Conservation (phyloP, 331 rosid genomes). For the Malus hybrid region DNA sequence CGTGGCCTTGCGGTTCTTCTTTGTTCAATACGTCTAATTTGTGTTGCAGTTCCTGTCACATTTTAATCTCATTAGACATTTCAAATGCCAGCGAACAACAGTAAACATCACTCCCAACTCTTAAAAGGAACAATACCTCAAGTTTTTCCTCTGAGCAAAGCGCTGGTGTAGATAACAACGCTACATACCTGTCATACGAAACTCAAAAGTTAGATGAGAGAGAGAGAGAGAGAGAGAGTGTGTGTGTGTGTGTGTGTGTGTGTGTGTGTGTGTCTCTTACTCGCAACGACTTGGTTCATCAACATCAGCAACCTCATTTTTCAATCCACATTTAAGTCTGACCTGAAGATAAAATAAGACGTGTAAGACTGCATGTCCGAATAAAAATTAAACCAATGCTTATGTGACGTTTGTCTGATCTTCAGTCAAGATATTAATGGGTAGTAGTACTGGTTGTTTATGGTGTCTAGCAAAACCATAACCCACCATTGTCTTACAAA, state of each 20-base stretch:
- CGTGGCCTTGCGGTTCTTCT: slow-evolving; percentile 56
- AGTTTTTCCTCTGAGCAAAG: slow-evolving; percentile 78
- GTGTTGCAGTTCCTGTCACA: slow-evolving; percentile 71
- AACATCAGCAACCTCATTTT: slow-evolving; percentile 74
- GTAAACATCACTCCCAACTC: background rate
- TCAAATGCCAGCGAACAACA: background rate
- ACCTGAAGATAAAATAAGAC: slow-evolving; percentile 46
- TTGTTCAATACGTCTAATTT: slow-evolving; percentile 66
- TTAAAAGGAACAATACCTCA: slow-evolving; percentile 35
- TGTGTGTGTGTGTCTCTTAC: slow-evolving; percentile 31
- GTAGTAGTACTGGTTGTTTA: background rate
- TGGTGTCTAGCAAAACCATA: slow-evolving; percentile 1
- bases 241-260: too few species aligned
- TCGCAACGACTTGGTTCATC: slow-evolving; percentile 99
- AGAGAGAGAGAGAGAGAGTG: background rate
- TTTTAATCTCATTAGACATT: slow-evolving; percentile 14
- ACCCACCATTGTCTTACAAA: background rate
- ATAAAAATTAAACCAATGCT: background rate
- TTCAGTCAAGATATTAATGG: background rate
- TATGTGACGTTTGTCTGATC: background rate
- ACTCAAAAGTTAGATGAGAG: slow-evolving; percentile 4
- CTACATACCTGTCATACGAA: slow-evolving; percentile 62
- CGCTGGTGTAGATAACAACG: slow-evolving; percentile 79
- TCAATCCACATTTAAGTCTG: slow-evolving; percentile 81
- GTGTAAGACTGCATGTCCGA: background rate